Evolutionary conservation across 352 stramenopile species (phyloP).

Genomic region (Phytopythium sindhum): DNA sequence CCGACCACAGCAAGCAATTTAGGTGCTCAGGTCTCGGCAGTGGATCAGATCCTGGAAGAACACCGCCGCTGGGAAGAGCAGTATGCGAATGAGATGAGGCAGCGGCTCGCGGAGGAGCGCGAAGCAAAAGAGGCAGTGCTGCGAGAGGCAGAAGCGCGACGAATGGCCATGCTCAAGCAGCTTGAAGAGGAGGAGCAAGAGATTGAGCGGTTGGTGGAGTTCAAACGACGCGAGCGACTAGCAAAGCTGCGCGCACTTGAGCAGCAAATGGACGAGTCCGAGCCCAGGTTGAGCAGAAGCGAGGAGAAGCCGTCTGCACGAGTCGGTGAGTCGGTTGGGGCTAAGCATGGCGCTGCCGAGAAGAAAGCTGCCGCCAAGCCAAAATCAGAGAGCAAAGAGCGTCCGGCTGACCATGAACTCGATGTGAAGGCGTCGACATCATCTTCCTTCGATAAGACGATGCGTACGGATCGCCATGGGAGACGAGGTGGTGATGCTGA

Average conservation of each 20-base stretch:
- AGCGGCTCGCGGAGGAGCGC: slow-evolving; percentile 37
- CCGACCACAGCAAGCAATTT: background rate
- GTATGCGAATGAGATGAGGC: slow-evolving; percentile 49
- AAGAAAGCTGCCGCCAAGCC: slow-evolving; percentile 5
- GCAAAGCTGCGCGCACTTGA: slow-evolving; percentile 51
- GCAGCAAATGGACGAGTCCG: slow-evolving; percentile 17
- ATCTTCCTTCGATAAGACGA: background rate
- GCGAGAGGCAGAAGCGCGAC: slow-evolving; percentile 47
- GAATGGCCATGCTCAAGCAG: slow-evolving; percentile 53
- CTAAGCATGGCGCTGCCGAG: background rate
- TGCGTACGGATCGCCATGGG: no score
- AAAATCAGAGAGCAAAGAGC: background rate
- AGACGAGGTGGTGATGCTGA: background rate
- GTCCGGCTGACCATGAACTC: background rate
- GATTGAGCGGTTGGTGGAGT: slow-evolving; percentile 59
- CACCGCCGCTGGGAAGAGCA: slow-evolving; percentile 62
- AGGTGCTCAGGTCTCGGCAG: background rate
- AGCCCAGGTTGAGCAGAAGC: background rate
- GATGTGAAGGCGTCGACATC: background rate
- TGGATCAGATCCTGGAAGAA: slow-evolving; percentile 52
- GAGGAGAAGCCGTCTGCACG: background rate
- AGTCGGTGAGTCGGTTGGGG: background rate
- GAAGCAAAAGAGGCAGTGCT: slow-evolving; percentile 47
- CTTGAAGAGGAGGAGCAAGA: slow-evolving; percentile 74
- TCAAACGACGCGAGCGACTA: slow-evolving; percentile 54